Percentiles rank a stretch among this genome's conserved stretches.
Conservation (phyloP, 2,329 filamentous ascomycete genomes). For the Rhynchosporium agropyri region DNA sequence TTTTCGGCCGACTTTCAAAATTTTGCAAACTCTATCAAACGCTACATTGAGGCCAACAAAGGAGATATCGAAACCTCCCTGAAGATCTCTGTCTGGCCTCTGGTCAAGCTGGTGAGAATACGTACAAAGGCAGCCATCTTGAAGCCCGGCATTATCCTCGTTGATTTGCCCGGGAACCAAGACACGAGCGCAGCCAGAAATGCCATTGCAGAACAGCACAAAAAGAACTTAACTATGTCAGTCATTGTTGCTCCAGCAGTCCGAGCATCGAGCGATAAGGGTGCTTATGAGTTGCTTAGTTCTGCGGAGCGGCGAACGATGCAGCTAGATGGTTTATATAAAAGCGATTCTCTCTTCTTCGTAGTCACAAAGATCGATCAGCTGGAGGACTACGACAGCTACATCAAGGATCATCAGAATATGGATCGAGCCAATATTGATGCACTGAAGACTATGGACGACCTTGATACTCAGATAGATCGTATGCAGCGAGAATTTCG, state of each 20-base stretch:
- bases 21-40: no score
- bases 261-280: conserved; percentile 27
- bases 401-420: conserved; percentile 10
- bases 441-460: not conserved
- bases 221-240: conserved; percentile 12
- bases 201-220: conserved; percentile 24
- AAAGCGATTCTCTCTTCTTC: conserved; percentile 28
- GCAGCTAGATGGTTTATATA: conserved; percentile 31
- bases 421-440: conserved; percentile 21
- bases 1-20: no score
- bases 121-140: conserved; percentile 24
- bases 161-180: conserved; percentile 32
- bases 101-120: conserved; percentile 30
- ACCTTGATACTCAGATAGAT: not conserved
- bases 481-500: not conserved
- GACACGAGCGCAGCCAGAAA: conserved; percentile 32
- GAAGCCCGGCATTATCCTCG: conserved; percentile 27
- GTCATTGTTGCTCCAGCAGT: conserved; percentile 23
- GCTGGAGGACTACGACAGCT: not conserved
- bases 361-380: conserved; percentile 29
- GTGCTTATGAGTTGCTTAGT: conserved; percentile 29
- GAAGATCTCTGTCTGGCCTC: conserved; percentile 25
- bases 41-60: no score
- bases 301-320: conserved; percentile 22
- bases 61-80: no score